Base-by-base conservation (phyloP, 257 asterid genomes). In the Thymus quinquecostatus region DNA sequence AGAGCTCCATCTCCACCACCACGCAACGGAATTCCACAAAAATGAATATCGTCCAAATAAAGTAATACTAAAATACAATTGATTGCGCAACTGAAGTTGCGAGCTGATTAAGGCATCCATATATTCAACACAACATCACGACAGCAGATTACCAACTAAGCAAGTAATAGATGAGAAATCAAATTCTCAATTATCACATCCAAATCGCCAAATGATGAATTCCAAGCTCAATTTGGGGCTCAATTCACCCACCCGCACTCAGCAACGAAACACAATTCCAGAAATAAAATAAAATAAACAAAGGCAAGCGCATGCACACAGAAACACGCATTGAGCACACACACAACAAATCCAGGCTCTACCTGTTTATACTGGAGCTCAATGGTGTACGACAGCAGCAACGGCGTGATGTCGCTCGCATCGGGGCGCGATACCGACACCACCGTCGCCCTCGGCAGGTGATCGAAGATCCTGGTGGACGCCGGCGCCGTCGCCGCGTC, bases 301-400 rank as follows among this genome's bases (percentile, higher is more conserved):
- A 5, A 28, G 2, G 0, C 10, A n/a, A 1, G 27, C 72, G 28
- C 45, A 60, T 47, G 10, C 44, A 32, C 54, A 10, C 60, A 60
- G 27, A 6, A 8, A 59, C 44, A 38, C 60, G 48, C 65, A 69
- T 9, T 8, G 40, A 34, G 78, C 73, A 43, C 80, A 1, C 1
- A 5, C 51, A 47, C 9, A 58, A n/a, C 2, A 49, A 43, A 72
- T 63, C 13, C 10, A 27, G 12, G 10, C 3, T 21, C 21, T 70
- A 82, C 99, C 97, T 89, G 95, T 66, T 89, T 91, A 86, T 91
- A 94, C 63, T 79, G 92, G 50, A 94, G 79, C 75, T 91, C 86
- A 75, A 94, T 94, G 48, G 90, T 89, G 75, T 94, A 94, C 0
- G 97, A 83, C 75, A 94, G 80, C 65, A 94, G 97, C 88, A 91